phyloP scores from a whole-genome alignment of 1,139 yeast species.

The Insectozyma bohioensis region DNA sequence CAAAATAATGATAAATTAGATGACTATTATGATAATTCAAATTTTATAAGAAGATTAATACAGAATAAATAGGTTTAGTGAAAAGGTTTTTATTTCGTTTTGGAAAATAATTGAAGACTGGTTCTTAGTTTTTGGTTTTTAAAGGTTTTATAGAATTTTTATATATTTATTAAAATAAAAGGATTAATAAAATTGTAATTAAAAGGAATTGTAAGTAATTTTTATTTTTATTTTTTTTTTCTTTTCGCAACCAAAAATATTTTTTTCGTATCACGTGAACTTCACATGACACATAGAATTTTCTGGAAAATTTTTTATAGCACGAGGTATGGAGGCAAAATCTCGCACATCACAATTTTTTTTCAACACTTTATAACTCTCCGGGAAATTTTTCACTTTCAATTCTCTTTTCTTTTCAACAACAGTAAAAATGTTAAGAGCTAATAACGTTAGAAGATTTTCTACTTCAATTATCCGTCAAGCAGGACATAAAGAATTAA shows the following conservation, averaged over 20 bases:
- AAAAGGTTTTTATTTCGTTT: background rate
- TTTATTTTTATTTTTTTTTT: too few relatives aligned
- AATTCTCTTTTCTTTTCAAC: too few relatives aligned
- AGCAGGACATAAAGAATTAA: conserved; percentile 89
- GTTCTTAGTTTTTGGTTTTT: too few relatives aligned
- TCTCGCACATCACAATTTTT: too few relatives aligned
- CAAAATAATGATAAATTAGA: conserved; percentile 5
- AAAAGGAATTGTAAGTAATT: too few relatives aligned
- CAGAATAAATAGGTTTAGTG: conserved; percentile 14
- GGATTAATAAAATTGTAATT: too few relatives aligned
- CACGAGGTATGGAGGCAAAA: too few relatives aligned
- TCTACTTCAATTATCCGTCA: conserved; percentile 50
- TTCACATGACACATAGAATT: conserved; percentile 2
- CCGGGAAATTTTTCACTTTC: too few relatives aligned
- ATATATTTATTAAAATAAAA: too few relatives aligned
- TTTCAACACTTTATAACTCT: too few relatives aligned
- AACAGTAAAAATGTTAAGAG: conserved; percentile 51
- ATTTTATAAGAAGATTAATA: conserved; percentile 19
- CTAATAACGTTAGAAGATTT: conserved; percentile 42
- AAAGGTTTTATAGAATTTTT: too few relatives aligned
- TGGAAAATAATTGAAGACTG: background rate
- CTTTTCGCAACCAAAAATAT: conserved; percentile 4
- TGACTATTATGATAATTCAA: conserved; percentile 19
- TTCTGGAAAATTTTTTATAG: conserved; percentile 4
- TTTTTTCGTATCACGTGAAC: conserved; percentile 1